Evolutionary conservation across 2,329 filamentous ascomycete species (phyloP), one percentile per base, ranked within the genome.

Genomic region (Aspergillus neoniger): DNA sequence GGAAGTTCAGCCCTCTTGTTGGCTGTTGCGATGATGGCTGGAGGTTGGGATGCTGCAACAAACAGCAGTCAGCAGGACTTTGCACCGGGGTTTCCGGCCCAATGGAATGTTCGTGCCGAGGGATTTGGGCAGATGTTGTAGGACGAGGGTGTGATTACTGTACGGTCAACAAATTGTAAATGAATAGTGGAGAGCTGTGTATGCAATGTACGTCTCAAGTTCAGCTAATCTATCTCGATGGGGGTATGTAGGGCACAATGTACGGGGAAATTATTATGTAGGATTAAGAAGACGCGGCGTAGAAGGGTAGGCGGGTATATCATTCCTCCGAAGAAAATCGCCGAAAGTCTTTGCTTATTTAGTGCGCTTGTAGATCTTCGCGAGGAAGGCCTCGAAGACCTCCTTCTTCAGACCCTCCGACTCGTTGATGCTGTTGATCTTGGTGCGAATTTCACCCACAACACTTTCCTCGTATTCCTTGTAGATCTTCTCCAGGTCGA

Each of bases 321-420:
- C 41, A 30, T 55, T 59, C 57, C 36, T 54, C 57, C 52, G 32
- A 30, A 30, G 23, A 49, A 30, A 50, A 5, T 28, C 25, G 47
- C n/a, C 30, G 38, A 55, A 17, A 12, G 59, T 78, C 76, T 91
- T 10, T 12, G 59, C 78, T 76, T 91, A 98, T 81, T 96, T 98
- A 85, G 87, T 95, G 74, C 95, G 86, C 88, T 96, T 96, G 86
- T 98, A 98, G 75, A 99, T 98, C 86, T 99, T 99, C 78, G 84
- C 83, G 66, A 99, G 82, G 84, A 98, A 99, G 48, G 86, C 85
- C 70, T 96, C 90, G 69, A 98, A 96, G 43, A 98, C 86, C 61
- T 84, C 85, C 85, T 91, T 95, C 85, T 96, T 97, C 72, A 99
- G 80, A 15, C 95, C 95, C 66, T 90, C 86, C 63, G 84, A 88